These are phyloP conservation scores for Nectriaceae sp. DNA, from an alignment of 2,329 filamentous ascomycete genomes.

Conservation along the genomic window DNA sequence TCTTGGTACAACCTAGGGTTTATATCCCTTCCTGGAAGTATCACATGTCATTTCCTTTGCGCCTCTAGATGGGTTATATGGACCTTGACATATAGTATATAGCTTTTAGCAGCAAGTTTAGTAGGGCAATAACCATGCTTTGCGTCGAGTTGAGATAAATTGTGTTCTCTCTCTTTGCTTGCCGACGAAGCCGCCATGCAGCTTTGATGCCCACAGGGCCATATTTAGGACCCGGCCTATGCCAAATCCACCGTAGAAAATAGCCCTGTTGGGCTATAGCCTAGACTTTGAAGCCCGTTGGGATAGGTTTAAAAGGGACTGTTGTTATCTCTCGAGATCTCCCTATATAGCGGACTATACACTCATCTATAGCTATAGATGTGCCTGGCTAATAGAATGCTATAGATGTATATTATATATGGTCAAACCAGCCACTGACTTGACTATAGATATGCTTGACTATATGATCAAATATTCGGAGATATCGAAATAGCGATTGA, in stretches of 20 bases:
- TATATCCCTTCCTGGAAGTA: no score
- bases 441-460: background rate
- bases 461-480: constrained; percentile 1
- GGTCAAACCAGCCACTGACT: constrained; percentile 5
- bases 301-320: constrained; percentile 7
- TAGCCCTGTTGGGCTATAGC: constrained; percentile 11
- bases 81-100: constrained; percentile 18
- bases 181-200: background rate
- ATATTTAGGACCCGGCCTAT: background rate
- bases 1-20: no score
- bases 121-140: constrained; percentile 16
- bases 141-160: constrained; percentile 12
- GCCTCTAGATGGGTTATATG: no score
- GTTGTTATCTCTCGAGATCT: background rate
- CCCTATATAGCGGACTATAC: constrained; percentile 3
- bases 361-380: constrained; percentile 5
- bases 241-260: constrained; percentile 12
- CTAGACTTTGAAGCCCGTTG: constrained; percentile 15
- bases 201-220: background rate
- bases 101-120: constrained; percentile 8
- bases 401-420: constrained; percentile 3
- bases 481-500: no score
- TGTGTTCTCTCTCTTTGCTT: background rate
- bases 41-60: no score
- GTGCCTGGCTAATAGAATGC: constrained; percentile 1